Percentiles rank a stretch among this genome's conserved stretches.
Evolutionary conservation across 2,329 filamentous ascomycete species (phyloP).

Genomic region (Fusarium coicis): DNA sequence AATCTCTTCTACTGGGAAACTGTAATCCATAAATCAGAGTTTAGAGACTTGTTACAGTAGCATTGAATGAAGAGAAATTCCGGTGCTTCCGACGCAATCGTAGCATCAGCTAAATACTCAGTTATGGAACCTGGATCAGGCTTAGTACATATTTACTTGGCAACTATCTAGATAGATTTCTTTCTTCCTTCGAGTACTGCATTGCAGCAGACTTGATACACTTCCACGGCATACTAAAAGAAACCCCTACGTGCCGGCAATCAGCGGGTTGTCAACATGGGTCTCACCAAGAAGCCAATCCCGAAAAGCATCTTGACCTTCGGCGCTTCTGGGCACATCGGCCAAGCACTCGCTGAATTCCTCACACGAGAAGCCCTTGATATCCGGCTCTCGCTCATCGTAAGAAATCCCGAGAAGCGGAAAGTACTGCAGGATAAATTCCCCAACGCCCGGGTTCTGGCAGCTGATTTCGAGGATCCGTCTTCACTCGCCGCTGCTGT

Average conservation of each 20-base stretch:
- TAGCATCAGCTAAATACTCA: too few relatives aligned
- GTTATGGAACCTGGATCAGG: too few relatives aligned
- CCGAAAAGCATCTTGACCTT: background rate
- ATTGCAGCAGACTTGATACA: accelerated
- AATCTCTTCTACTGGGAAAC: too few relatives aligned
- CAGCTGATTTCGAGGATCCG: background rate
- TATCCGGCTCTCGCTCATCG: accelerated
- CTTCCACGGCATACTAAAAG: accelerated
- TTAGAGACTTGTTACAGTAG: too few relatives aligned
- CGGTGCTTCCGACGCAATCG: too few relatives aligned
- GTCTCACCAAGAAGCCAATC: accelerated
- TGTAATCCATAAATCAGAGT: too few relatives aligned
- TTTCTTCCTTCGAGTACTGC: too few relatives aligned
- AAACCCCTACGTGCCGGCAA: too few relatives aligned
- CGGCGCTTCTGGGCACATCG: background rate
- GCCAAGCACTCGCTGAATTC: background rate
- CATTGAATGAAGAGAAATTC: too few relatives aligned
- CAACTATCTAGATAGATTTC: too few relatives aligned
- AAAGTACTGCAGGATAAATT: accelerated
- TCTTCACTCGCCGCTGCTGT: background rate
- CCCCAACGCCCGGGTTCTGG: accelerated
- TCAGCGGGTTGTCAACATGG: accelerated
- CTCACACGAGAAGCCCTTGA: background rate
- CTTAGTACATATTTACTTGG: too few relatives aligned
- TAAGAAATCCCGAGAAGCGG: accelerated